Conservation (phyloP, 169 alveolate species). For the Plasmodium chabaudi region DNA sequence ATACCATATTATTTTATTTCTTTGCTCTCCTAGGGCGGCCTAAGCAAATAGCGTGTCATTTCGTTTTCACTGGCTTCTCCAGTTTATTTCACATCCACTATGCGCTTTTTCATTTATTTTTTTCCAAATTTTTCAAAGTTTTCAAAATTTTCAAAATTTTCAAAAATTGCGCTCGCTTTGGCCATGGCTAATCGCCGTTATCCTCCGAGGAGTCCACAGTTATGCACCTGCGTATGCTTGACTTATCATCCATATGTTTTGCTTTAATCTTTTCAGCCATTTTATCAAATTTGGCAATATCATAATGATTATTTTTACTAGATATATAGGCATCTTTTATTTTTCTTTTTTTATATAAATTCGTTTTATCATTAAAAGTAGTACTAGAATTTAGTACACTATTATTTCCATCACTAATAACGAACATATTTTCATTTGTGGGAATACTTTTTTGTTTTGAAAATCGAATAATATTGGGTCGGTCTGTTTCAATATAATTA, state of each 20-base stretch:
- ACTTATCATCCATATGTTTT: slow-evolving; percentile 9
- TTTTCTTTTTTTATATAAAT: slow-evolving; percentile 53
- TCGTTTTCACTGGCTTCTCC: no score
- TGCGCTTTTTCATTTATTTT: neutral
- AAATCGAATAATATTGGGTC: no score
- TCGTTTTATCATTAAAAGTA: slow-evolving; percentile 23
- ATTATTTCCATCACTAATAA: slow-evolving; percentile 29
- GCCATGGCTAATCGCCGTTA: neutral
- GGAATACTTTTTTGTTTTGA: slow-evolving; percentile 16
- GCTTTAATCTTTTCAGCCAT: slow-evolving; percentile 25
- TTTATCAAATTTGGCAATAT: slow-evolving; percentile 16
- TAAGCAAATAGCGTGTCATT: no score
- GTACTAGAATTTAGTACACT: slow-evolving; percentile 9
- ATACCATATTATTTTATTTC: no score
- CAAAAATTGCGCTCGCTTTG: neutral
- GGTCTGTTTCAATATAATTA: neutral
- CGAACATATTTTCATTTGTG: slow-evolving; percentile 13
- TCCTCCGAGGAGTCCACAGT: slow-evolving; percentile 38
- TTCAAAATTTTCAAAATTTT: neutral
- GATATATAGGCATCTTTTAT: slow-evolving; percentile 20
- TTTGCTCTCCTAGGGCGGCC: no score
- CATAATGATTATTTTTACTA: slow-evolving; percentile 11
- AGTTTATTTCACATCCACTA: neutral
- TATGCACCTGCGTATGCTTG: slow-evolving; percentile 8
- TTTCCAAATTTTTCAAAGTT: neutral